Base-by-base conservation (phyloP, 192 early-diverging fungal genomes). In the Coemansia asiatica region DNA sequence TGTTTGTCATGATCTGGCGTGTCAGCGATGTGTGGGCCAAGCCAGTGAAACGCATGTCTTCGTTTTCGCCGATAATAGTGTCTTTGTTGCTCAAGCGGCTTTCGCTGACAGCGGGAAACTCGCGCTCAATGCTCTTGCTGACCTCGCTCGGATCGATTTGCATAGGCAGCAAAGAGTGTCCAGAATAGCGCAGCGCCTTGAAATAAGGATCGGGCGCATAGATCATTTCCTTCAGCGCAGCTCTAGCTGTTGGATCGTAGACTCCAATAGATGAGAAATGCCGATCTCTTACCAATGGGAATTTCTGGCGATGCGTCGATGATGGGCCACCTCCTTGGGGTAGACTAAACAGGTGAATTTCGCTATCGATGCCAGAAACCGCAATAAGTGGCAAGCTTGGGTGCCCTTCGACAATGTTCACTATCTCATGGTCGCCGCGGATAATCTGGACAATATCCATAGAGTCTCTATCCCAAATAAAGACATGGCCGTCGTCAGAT, bases 341-440 rank as follows among this genome's bases (percentile, higher is more conserved):
- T 6, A 88, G 83, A 28, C 76, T 69, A 53, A 92, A 88, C 40
- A 93, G 78, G 64, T 92, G 90, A 36, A 89, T 77, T 7, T 87
- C 90, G 28, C 83, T 74, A 59, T 92, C 92, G 22, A 94, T 92
- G 0, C 92, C 92, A 0, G 91, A 91, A 1, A 89, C 85, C 6
- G 87, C 87, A 18, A 90, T 33, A 25, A 76, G 64, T 36, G 82
- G 88, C 44, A 75, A 40, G 16, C 60, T 60, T 0, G 90, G 92
- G 51, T 92, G 90, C 2, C 78, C 74, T 65, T 85, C 66, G 67
- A 86, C 59, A 21, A 84, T 76, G 60, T 88, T 88, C 21, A 88
- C 84, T 35, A 84, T 82, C 33, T 88, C 77, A 31, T 53, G 68
- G 61, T 94, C 92, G 18, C 85, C 92, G 40, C 78, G 82, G 23